phyloP scores from a whole-genome alignment of 371 early-diverging fungal genomes.

The Mucor irregularis region DNA sequence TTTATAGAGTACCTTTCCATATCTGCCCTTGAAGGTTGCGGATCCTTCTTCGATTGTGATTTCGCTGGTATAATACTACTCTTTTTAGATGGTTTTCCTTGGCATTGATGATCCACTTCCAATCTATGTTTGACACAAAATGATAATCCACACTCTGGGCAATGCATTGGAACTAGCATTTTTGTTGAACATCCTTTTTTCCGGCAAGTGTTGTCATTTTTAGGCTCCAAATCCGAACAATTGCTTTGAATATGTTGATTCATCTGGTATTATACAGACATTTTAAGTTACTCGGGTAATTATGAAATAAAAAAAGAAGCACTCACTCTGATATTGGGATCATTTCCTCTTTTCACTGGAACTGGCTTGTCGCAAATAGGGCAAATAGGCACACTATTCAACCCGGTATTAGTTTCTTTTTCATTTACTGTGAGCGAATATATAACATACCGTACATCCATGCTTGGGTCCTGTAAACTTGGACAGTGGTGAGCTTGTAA shows the following conservation, averaged over 20 bases:
- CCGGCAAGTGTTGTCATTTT: conserved; percentile 57
- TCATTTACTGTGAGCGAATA: background rate
- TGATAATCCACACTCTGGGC: conserved; percentile 56
- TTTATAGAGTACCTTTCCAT: conserved; percentile 21
- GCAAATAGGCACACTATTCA: conserved; percentile 60
- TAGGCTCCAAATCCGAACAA: conserved; percentile 50
- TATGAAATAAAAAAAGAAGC: too few species aligned
- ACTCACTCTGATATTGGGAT: conserved; percentile 61
- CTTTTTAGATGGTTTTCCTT: conserved; percentile 25
- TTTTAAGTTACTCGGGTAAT: too few species aligned
- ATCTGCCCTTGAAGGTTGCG: conserved; percentile 18
- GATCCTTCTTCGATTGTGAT: background rate
- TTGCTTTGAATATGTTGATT: conserved; percentile 64
- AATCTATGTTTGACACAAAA: conserved; percentile 68
- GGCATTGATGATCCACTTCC: conserved; percentile 61
- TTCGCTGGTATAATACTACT: too few species aligned
- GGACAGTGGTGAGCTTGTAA: conserved; percentile 57
- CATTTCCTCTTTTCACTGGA: conserved; percentile 61
- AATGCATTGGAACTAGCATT: conserved; percentile 57
- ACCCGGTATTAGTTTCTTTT: background rate
- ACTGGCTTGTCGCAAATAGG: conserved; percentile 66
- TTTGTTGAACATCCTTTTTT: conserved; percentile 57
- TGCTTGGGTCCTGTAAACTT: conserved; percentile 42
- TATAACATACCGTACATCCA: conserved; percentile 45
- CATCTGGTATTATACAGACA: conserved; percentile 27